A percentile compares a stretch with the other conserved stretches of the same genome.
phyloP scores from a whole-genome alignment of 2,329 filamentous ascomycete species.

The Curvularia sp. region DNA sequence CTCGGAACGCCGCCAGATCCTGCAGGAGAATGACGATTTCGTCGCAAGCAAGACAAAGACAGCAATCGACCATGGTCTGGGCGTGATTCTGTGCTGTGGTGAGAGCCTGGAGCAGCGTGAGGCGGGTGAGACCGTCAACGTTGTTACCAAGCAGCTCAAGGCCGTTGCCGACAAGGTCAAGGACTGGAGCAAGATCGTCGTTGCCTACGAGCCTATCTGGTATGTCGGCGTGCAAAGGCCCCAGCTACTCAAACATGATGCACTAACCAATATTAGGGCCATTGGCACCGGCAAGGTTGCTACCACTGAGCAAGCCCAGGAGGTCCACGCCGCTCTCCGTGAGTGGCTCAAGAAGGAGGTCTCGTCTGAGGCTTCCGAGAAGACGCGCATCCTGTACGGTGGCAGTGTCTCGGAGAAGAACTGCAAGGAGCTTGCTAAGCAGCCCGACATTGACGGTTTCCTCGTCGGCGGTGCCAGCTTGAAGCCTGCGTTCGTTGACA shows the following conservation, averaged over 20 bases:
- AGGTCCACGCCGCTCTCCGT: conserved; percentile 77
- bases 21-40: conserved; percentile 82
- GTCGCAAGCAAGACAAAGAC: conserved; percentile 94
- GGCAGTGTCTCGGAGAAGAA: conserved; percentile 99
- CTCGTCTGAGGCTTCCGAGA: conserved; percentile 79
- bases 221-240: conserved; percentile 50
- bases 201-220: conserved; percentile 99
- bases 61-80: conserved; percentile 83
- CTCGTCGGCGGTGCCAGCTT: conserved; percentile 94
- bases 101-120: conserved; percentile 95
- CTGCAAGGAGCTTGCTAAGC: conserved; percentile 88
- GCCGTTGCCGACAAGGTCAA: conserved; percentile 79
- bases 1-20: conserved; percentile 90
- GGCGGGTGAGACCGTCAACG: conserved; percentile 80
- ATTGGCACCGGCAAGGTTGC: conserved; percentile 77
- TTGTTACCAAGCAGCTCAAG: conserved; percentile 83
- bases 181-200: conserved; percentile 93
- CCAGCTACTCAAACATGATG: not conserved
- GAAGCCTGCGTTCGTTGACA: conserved; percentile 88
- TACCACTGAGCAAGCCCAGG: conserved; percentile 53
- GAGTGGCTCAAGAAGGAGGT: conserved; percentile 79
- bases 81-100: conserved; percentile 96
- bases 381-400: conserved; percentile 94
- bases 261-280: conserved; percentile 56
- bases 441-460: conserved; percentile 97